Conservation (phyloP, 352 stramenopile species). For the Pythium rhizo-oryzae region DNA sequence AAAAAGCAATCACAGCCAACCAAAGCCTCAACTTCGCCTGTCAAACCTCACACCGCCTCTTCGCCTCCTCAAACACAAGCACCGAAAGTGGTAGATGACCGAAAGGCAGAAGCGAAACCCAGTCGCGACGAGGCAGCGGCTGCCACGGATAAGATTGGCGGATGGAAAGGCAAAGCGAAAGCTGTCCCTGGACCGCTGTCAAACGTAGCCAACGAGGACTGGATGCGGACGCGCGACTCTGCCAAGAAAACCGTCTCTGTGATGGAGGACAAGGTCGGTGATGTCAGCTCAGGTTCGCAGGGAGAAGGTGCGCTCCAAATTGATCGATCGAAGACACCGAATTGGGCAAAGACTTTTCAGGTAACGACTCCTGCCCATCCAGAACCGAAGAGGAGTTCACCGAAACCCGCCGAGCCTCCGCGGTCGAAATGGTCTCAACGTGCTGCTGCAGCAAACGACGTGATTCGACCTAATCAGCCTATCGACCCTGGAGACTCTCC, state of each 20-base stretch:
- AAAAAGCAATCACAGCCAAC: slow-evolving; percentile 6
- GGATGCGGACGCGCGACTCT: slow-evolving; percentile 66
- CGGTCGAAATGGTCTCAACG: slow-evolving; percentile 24
- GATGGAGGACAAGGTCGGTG: slow-evolving; percentile 11
- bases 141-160: slow-evolving; percentile 7
- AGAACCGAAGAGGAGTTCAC: slow-evolving; percentile 24
- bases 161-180: slow-evolving; percentile 55
- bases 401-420: not conserved
- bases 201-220: slow-evolving; percentile 65
- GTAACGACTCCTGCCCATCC: slow-evolving; percentile 12
- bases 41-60: no score
- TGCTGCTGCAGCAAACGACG: not conserved
- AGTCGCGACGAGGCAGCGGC: not conserved
- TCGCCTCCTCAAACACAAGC: no score
- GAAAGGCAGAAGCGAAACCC: slow-evolving; percentile 9
- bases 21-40: not conserved
- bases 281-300: not conserved
- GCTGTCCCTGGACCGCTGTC: slow-evolving; percentile 53
- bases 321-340: slow-evolving; percentile 60
- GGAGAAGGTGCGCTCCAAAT: slow-evolving; percentile 30
- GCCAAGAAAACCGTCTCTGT: slow-evolving; percentile 52
- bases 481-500: not conserved
- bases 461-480: not conserved
- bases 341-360: slow-evolving; percentile 54
- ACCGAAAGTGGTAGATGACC: no score